Conservation (phyloP, 2,329 filamentous ascomycete genomes). For the Ambrosiella xylebori region DNA sequence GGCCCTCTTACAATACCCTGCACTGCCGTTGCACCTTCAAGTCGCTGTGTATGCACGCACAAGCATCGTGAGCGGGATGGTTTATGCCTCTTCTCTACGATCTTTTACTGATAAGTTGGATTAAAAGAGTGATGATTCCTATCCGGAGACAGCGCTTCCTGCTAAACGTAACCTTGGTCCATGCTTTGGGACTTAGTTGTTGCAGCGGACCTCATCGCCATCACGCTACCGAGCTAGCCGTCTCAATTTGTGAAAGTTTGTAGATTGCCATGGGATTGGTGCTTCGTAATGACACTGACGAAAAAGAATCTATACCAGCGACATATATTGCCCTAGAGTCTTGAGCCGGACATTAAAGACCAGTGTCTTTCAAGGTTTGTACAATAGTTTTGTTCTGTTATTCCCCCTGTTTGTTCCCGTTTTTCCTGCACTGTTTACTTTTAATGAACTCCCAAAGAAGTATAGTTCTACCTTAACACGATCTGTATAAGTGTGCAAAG, state of each 20-base stretch:
- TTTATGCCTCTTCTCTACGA: constrained; percentile 1
- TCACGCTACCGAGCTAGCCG: neutral
- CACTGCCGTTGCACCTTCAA: neutral
- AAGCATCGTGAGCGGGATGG: neutral
- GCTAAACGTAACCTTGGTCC: neutral
- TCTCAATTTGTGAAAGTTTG: neutral
- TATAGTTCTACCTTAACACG: neutral
- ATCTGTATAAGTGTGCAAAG: neutral
- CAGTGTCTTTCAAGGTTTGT: neutral
- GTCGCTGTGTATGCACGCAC: constrained; percentile 1
- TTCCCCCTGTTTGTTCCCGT: neutral
- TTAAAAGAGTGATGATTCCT: too few relatives aligned
- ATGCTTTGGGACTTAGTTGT: neutral
- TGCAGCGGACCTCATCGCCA: neutral
- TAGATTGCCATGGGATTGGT: neutral
- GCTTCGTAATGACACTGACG: neutral
- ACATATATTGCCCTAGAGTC: neutral
- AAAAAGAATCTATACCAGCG: neutral
- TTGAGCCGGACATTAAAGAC: neutral
- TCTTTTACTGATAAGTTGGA: too few relatives aligned
- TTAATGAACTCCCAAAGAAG: neutral
- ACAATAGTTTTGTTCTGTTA: neutral
- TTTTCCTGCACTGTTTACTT: neutral
- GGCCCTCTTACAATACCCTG: neutral
- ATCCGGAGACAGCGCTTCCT: neutral